phyloP scores from a whole-genome alignment of 176 grass and related monocot genomes.

The Oryza glaberrima region DNA sequence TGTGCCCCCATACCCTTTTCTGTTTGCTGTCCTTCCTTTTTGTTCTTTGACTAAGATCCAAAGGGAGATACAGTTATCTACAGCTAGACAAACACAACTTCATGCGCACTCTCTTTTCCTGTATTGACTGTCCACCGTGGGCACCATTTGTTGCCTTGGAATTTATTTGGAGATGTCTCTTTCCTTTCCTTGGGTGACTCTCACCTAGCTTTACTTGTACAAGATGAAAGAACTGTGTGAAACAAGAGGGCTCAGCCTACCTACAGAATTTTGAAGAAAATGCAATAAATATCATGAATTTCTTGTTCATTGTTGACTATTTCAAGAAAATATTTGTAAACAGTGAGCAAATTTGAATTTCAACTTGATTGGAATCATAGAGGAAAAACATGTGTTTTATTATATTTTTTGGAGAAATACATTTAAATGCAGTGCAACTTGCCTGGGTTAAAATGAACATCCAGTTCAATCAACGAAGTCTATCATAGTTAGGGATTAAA shows the following conservation, averaged over 20 bases:
- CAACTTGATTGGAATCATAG: background rate
- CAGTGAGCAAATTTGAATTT: background rate
- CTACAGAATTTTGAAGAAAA: background rate
- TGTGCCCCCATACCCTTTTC: background rate
- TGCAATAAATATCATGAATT: background rate
- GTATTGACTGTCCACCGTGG: background rate
- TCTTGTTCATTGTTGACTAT: background rate
- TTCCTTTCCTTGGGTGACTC: background rate
- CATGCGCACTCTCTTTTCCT: background rate
- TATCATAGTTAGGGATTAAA: background rate
- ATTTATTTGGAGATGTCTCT: background rate
- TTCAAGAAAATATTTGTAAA: slow-evolving; percentile 9
- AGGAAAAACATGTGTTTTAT: background rate
- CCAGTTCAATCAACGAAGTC: background rate
- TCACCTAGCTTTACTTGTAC: slow-evolving; percentile 8
- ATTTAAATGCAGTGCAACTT: background rate
- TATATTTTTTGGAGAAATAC: background rate
- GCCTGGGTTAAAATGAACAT: background rate
- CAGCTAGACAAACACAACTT: background rate
- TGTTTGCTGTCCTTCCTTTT: slow-evolving; percentile 9
- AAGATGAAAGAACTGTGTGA: background rate
- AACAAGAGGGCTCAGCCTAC: background rate
- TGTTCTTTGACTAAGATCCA: background rate
- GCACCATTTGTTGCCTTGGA: background rate
- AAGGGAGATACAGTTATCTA: background rate